phyloP scores from a whole-genome alignment of 306 rosid species.

The Trichosanthes cucumerina region DNA sequence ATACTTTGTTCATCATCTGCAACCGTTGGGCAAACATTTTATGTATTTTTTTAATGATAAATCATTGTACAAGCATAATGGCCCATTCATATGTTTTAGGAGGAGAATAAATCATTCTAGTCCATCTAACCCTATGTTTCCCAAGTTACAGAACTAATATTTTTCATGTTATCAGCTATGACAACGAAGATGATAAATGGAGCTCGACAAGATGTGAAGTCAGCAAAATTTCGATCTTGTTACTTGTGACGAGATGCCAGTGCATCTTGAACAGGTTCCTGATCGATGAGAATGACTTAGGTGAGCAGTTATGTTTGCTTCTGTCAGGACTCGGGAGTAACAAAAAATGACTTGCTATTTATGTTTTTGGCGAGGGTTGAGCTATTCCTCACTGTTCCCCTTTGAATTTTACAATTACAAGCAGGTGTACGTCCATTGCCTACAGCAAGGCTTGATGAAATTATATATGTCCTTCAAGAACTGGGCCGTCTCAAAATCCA shows the following conservation, averaged over 20 bases:
- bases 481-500: conserved; percentile 54
- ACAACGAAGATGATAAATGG: conserved; percentile 41
- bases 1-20: background rate
- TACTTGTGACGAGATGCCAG: conserved; percentile 71
- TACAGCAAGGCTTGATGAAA: conserved; percentile 76
- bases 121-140: background rate
- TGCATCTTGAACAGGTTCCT: conserved; percentile 65
- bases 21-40: background rate
- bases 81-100: background rate
- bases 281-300: conserved; percentile 64
- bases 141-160: background rate
- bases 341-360: background rate
- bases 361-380: background rate
- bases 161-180: conserved; percentile 30
- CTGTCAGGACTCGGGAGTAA: too few relatives aligned
- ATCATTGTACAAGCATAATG: background rate
- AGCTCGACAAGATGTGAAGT: conserved; percentile 62
- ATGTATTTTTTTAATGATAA: background rate
- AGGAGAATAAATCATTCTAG: background rate
- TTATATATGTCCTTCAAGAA: conserved; percentile 61
- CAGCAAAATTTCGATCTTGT: conserved; percentile 63
- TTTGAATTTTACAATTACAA: conserved; percentile 14
- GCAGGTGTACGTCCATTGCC: conserved; percentile 76
- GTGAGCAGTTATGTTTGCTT: conserved; percentile 25
- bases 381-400: background rate